Conservation (phyloP, 2,329 filamentous ascomycete genomes). For the Cercospora sesami region DNA sequence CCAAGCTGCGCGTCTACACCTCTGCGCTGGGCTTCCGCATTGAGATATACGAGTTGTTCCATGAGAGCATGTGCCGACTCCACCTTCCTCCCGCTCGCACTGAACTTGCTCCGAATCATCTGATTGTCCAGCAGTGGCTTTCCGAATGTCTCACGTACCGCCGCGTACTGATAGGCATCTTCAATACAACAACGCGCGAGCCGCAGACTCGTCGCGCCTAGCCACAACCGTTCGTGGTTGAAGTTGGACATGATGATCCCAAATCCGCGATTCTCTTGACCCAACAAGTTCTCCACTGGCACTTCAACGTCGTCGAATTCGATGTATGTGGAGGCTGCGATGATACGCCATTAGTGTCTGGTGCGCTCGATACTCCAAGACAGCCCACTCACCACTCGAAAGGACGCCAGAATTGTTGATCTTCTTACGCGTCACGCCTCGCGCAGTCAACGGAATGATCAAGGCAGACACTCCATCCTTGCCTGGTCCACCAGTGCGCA, state of each 20-base stretch:
- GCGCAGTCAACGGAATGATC: neutral
- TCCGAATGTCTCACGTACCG: neutral
- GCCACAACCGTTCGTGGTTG: neutral
- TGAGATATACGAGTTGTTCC: neutral
- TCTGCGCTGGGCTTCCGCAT: neutral
- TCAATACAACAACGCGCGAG: neutral
- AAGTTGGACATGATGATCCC: neutral
- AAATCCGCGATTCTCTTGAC: neutral
- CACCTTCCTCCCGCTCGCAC: neutral
- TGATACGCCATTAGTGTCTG: no score
- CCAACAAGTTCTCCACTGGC: neutral
- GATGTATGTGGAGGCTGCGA: neutral
- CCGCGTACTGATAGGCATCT: neutral
- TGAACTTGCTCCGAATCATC: neutral
- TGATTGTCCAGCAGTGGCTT: neutral
- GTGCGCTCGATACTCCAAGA: no score
- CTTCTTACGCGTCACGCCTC: neutral
- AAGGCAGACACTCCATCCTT: neutral
- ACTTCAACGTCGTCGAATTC: neutral
- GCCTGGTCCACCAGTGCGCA: neutral
- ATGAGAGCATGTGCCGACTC: neutral
- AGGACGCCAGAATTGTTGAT: neutral
- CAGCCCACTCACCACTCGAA: neutral
- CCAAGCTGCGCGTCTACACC: neutral
- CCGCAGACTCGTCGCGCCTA: neutral